Evolutionary conservation across 495 filamentous ascomycete genomes (phyloP).

Genomic region (Penicillium bialowiezense): DNA sequence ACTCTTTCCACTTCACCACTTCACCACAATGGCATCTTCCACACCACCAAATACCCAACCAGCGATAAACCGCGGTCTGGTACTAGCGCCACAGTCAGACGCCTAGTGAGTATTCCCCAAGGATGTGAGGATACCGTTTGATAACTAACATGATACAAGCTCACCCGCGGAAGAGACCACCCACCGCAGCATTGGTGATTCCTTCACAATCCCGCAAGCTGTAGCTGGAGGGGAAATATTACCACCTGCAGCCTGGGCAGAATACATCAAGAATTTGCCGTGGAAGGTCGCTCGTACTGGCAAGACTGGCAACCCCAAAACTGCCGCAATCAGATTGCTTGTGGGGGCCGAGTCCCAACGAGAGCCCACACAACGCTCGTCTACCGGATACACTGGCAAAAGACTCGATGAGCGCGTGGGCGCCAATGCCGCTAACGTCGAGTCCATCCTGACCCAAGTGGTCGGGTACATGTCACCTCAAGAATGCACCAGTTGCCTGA

Average conservation of each 20-base stretch:
- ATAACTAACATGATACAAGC: neutral
- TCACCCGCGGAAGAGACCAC: neutral
- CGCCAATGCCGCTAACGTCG: neutral
- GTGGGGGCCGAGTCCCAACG: neutral
- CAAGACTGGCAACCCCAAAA: neutral
- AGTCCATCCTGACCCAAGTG: neutral
- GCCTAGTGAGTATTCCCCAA: neutral
- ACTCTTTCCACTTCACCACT: too few species aligned
- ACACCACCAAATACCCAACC: too few species aligned
- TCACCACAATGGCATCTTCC: too few species aligned
- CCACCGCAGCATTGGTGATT: neutral
- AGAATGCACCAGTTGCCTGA: neutral
- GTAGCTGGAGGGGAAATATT: neutral
- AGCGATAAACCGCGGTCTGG: neutral
- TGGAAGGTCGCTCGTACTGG: neutral
- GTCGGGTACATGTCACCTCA: neutral
- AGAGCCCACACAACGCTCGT: neutral
- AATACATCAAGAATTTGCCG: neutral
- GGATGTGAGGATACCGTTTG: neutral
- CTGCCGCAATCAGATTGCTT: neutral
- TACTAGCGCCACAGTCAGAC: neutral
- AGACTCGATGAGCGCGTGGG: neutral
- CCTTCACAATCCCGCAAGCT: neutral
- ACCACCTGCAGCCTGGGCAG: neutral
- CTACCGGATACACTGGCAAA: neutral